Base-by-base conservation (phyloP, 2,329 filamentous ascomycete genomes). In the Cucurbitaria berberidis region DNA sequence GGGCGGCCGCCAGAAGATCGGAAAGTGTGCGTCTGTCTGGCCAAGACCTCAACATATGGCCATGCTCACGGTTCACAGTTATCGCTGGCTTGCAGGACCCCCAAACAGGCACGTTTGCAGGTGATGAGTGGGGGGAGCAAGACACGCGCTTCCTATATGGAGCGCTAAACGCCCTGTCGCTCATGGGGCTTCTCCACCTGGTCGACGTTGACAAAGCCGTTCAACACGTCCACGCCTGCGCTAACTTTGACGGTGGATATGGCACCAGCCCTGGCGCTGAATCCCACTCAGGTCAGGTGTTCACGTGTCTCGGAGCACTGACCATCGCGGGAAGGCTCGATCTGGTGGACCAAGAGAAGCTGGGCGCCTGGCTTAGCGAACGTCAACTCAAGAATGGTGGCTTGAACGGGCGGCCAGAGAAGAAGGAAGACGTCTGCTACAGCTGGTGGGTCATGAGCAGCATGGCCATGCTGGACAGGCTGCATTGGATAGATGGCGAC, bases 361-460 rank as follows among this genome's bases (percentile, higher is more conserved):
- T 98, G 4, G 93, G 88, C 16, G 85, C 86, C 43, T 99, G 95
- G 95, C 81, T 99, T 48, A 96, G 92, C 74, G 95, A 99, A 77
- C 85, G 95, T 58, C 95, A 99, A 74, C 81, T 96, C 24, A 84
- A 90, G 9, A 88, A 88, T 42, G 95, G 95, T 26, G 95, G 95
- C 0, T 79, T 99, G 45, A 99, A 99, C 72, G 95, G 95, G 2
- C 84, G 95, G 43, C 95, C 95, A 0, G 95, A 98, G 78, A 99
- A 99, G 80, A 79, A 90, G 58, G 93, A 96, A 73, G 95, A 99
- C 74, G 93, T 96, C 13, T 99, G 95, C 78, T 99, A 99, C 78
- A 96, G 91, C 74, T 99, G 95, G 95, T 99, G 95, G 95, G 95
- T 98, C 39, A 80, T 93, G 69, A 93, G 90, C 70, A 96, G 93